Evolutionary conservation across 257 asterid species (phyloP), one percentile per base, ranked within the genome.

Genomic region (Rubia yunnanensis): DNA sequence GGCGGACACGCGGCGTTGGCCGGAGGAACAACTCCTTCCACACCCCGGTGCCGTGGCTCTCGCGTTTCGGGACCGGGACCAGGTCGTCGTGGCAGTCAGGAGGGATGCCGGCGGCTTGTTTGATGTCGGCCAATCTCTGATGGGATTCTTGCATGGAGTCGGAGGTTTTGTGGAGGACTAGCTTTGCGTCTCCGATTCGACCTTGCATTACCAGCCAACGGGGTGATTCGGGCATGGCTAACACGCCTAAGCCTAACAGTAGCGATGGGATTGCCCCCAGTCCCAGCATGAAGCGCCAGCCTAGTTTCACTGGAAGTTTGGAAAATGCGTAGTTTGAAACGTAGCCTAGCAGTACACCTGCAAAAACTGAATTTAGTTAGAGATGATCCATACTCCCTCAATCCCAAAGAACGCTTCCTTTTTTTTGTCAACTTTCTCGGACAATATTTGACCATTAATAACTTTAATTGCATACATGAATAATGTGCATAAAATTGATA

Each of bases 221-320:
- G 8, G 77, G 77, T 1, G 77, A 66, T 54, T 72, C 77, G 14
- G 77, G 77, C 72, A 66, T 60, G 52, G 58, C 69, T 14, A 72
- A 17, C 1, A 66, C 77, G 3, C 72, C 77, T 26, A 72, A 0
- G 24, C 50, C 64, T 60, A 72, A 30, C 24, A 72, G 24, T 0
- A 66, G 22, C 0, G 72, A 60, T 39, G 77, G 72, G 14, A 72
- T 1, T n/a, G 77, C 77, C 7, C 65, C 65, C 5, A 60, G 13
- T 26, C 77, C 72, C 9, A 72, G 69, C 77, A 72, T 72, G 72
- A 72, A 48, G 26, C 77, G 56, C 77, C 77, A 72, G 31, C 68
- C 72, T 60, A 72, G 46, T 3, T 38, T 20, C 5, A 31, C 3
- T 0, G 72, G 72, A 15, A 72, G 69, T 30, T 72, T 66, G 31